These are phyloP conservation scores for Globisporangium canariense DNA, from an alignment of 352 stramenopile species.

Conservation along the genomic window DNA sequence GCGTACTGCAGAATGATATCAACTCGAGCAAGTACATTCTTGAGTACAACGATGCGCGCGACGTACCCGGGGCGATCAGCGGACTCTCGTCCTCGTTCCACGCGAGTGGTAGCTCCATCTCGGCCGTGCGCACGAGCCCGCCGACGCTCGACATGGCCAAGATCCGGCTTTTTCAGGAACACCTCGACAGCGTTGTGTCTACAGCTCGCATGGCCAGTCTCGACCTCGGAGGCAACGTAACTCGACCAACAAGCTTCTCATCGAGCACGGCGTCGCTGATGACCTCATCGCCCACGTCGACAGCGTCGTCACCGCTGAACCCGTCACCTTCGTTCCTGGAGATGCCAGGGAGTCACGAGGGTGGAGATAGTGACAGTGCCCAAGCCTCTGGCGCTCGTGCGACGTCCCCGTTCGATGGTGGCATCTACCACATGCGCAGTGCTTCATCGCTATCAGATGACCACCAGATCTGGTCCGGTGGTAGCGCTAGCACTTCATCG, in stretches of 20 bases:
- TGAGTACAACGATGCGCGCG: conserved; percentile 72
- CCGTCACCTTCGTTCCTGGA: conserved; percentile 49
- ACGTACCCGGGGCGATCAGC: conserved; percentile 38
- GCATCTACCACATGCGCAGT: conserved; percentile 11
- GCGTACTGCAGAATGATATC: conserved; percentile 54
- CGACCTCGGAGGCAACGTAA: neutral
- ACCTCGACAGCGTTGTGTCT: conserved; percentile 24
- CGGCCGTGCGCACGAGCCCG: conserved; percentile 42
- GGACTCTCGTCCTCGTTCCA: conserved; percentile 32
- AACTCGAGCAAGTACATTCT: conserved; percentile 52
- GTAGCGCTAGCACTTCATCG: neutral
- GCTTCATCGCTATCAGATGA: neutral
- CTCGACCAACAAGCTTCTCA: conserved; percentile 49
- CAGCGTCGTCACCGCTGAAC: conserved; percentile 58
- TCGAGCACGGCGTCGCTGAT: conserved; percentile 55
- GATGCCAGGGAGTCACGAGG: neutral
- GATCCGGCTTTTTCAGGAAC: conserved; percentile 62
- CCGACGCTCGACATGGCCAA: conserved; percentile 59
- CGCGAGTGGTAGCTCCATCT: conserved; percentile 30
- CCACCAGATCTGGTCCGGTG: conserved; percentile 8
- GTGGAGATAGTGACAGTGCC: neutral
- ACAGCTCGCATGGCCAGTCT: conserved; percentile 1
- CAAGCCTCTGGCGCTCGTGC: conserved; percentile 10
- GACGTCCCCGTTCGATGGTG: conserved; percentile 24
- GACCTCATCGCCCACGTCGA: conserved; percentile 61